Base-by-base conservation (phyloP, 768 basidiomycete species). In the Leccinellum luteum region DNA sequence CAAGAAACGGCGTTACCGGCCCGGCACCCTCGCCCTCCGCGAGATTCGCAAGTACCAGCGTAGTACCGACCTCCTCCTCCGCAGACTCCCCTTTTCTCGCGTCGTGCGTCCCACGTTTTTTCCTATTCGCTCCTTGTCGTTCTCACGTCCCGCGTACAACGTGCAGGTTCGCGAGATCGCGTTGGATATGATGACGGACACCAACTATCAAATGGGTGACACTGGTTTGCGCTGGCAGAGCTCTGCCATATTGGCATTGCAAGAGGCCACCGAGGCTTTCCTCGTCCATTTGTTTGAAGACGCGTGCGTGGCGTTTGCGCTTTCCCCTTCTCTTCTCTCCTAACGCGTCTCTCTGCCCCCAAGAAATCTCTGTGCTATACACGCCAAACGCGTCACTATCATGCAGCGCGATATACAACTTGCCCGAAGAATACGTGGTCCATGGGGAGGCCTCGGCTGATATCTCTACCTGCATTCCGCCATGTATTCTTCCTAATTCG, bases 341-440 rank as follows among this genome's bases (percentile, higher is more conserved):
- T 59, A 44, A 64, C 25, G 27, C n/a, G 48, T 21, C 38, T 48
- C 21, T n/a, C 25, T n/a, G 25, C 25, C 25, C 25, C 25, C 48
- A 60, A 97, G 94, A 44, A 97, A 98, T 71, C 78, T 97, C 32
- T 99, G 97, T 68, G 95, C 96, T 6, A 91, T 99, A 63, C 96
- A 98, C 67, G 96, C 96, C 15, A 98, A 96, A 74, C 88, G 96
- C 65, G 96, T 98, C 5, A 99, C 96, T 6, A 88, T 98, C 65
- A 98, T 98, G 95, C 93, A 94, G 55, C 83, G 89, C 52, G 97
- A 99, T 66, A 95, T 99, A 57, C 96, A 98, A 67, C 86, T 99
- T 52, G 97, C 97, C 23, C 82, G 97, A 54, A 84, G 97, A 61
- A 94, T 98, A 79, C 85, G 96, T 50, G 96, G 96, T 3, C 86